A percentile compares a stretch with the other conserved stretches of the same genome.
Evolutionary conservation across 2,329 filamentous ascomycete species (phyloP).

Genomic region (Proliferodiscus dingleyae): DNA sequence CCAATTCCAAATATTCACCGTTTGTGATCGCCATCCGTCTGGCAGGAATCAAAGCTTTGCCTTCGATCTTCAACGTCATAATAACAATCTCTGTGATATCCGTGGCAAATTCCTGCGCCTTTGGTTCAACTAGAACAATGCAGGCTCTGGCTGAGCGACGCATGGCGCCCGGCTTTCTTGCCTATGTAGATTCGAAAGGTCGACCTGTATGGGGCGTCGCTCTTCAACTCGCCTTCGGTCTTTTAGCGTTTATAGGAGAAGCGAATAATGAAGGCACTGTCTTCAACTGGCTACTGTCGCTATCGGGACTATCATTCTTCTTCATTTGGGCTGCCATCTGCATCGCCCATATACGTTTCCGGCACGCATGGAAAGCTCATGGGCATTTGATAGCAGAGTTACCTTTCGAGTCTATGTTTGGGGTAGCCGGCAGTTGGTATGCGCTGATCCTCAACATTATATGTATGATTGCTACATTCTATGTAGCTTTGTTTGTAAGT

Average conservation of each 20-base stretch:
- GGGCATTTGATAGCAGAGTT: constrained; percentile 46
- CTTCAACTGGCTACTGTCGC: constrained; percentile 62
- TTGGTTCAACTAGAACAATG: constrained; percentile 47
- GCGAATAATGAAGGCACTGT: constrained; percentile 39
- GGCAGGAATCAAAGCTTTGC: constrained; percentile 45
- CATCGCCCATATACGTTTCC: constrained; percentile 60
- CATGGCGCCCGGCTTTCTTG: constrained; percentile 44
- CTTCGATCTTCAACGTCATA: constrained; percentile 50
- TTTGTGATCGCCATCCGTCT: constrained; percentile 48
- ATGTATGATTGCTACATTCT: constrained; percentile 54
- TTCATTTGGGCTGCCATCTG: constrained; percentile 70
- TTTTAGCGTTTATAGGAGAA: constrained; percentile 53
- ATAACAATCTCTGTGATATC: constrained; percentile 47
- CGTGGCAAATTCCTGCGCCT: constrained; percentile 48
- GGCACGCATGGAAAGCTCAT: constrained; percentile 53
- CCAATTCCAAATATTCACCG: constrained; percentile 35
- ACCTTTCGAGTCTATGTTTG: constrained; percentile 39
- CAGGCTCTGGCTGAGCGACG: constrained; percentile 40
- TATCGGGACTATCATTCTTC: constrained; percentile 66
- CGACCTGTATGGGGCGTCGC: constrained; percentile 52
- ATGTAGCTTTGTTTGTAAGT: constrained; percentile 35
- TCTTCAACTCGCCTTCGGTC: constrained; percentile 49
- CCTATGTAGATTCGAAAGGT: constrained; percentile 57
- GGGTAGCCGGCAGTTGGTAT: constrained; percentile 62
- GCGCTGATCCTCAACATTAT: constrained; percentile 63